Evolutionary conservation across 2,329 filamentous ascomycete genomes (phyloP).

Genomic region (Hortaea sp.): DNA sequence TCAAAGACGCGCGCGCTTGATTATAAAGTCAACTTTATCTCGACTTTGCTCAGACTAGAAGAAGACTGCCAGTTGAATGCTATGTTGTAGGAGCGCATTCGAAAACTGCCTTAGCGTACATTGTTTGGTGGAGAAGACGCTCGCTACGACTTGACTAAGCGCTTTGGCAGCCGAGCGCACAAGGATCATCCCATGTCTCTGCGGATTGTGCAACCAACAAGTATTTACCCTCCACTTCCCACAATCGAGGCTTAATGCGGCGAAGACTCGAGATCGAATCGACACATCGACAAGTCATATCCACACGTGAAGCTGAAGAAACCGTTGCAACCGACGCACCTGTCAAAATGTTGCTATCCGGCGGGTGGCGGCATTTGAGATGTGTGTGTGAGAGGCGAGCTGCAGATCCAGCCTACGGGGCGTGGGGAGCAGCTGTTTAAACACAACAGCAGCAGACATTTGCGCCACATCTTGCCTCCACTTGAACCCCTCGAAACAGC

Average conservation of each 20-base stretch:
- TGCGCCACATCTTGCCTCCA: constrained; percentile 1
- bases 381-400: too few species aligned
- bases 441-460: constrained; percentile 6
- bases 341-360: neutral
- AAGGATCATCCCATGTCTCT: neutral
- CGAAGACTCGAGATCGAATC: neutral
- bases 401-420: too few species aligned
- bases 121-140: constrained; percentile 4
- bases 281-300: neutral
- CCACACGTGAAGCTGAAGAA: too few species aligned
- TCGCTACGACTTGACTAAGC: neutral
- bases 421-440: too few species aligned
- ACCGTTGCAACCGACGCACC: neutral
- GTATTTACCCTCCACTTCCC: neutral
- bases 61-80: too few species aligned
- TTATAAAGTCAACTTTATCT: too few species aligned
- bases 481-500: constrained; percentile 1
- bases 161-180: neutral
- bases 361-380: neutral
- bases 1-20: too few species aligned
- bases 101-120: neutral
- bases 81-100: too few species aligned
- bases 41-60: too few species aligned
- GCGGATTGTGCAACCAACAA: constrained; percentile 2
- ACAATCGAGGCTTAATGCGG: neutral